Conservation (phyloP, 1,284 basidiomycete species). For the Pascua sp. region DNA sequence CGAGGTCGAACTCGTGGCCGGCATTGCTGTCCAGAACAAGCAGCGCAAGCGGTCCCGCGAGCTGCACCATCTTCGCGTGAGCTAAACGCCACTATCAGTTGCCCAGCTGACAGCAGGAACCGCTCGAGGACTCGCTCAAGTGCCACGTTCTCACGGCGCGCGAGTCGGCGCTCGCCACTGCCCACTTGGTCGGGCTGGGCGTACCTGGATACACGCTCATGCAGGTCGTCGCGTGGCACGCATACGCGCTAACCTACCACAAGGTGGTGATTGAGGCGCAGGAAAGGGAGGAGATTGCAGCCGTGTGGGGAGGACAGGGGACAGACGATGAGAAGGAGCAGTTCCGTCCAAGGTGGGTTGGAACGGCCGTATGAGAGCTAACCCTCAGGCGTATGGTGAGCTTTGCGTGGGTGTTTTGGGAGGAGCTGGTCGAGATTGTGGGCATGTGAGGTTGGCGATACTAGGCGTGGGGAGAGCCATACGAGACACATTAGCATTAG, state of each 20-base stretch:
- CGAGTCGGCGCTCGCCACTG: constrained; percentile 17
- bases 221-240: constrained; percentile 37
- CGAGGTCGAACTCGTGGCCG: constrained; percentile 39
- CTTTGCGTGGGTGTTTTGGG: constrained; percentile 45
- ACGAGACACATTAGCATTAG: no score
- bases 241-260: constrained; percentile 36
- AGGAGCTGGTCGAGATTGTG: constrained; percentile 34
- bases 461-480: no score
- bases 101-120: constrained; percentile 25
- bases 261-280: constrained; percentile 35
- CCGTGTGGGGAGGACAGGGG: constrained; percentile 2
- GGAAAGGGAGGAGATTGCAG: constrained; percentile 16
- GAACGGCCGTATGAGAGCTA: neutral
- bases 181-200: constrained; percentile 6
- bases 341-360: constrained; percentile 23
- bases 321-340: constrained; percentile 10
- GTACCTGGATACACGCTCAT: constrained; percentile 15
- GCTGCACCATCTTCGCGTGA: constrained; percentile 8
- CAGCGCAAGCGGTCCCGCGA: constrained; percentile 35
- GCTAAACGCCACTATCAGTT: neutral
- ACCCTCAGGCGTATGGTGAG: constrained; percentile 36
- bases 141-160: constrained; percentile 23
- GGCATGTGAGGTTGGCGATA: neutral
- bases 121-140: constrained; percentile 31
- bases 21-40: constrained; percentile 37